phyloP scores from a whole-genome alignment of 257 asterid genomes.

The Ligustrum vulgare region DNA sequence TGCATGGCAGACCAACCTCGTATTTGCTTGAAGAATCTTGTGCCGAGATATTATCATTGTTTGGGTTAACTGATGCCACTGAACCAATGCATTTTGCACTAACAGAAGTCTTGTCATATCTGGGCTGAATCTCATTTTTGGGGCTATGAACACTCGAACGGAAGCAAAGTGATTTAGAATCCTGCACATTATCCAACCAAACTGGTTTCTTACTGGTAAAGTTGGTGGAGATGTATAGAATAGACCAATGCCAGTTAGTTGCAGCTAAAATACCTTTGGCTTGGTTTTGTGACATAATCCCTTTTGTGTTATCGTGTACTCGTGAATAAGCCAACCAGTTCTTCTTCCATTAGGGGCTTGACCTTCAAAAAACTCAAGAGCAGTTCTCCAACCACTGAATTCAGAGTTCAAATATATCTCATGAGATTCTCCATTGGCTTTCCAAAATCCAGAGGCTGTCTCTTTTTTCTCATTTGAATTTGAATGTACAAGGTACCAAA shows the following conservation, averaged over 20 bases:
- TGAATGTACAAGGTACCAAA: slow-evolving; percentile 50
- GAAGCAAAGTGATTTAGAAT: slow-evolving; percentile 49
- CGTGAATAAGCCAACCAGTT: slow-evolving; percentile 66
- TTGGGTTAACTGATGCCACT: slow-evolving; percentile 23
- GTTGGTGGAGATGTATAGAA: slow-evolving; percentile 23
- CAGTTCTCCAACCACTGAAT: slow-evolving; percentile 56
- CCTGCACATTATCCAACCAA: slow-evolving; percentile 57
- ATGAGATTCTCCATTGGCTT: slow-evolving; percentile 42
- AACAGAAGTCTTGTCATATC: not conserved
- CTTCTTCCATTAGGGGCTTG: slow-evolving; percentile 30
- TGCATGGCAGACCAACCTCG: slow-evolving; percentile 38
- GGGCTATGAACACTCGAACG: slow-evolving; percentile 19
- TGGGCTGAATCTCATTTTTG: slow-evolving; percentile 16
- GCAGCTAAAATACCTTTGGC: slow-evolving; percentile 42
- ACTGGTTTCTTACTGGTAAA: slow-evolving; percentile 29
- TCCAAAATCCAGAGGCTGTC: slow-evolving; percentile 55
- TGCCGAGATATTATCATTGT: slow-evolving; percentile 1
- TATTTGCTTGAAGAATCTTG: slow-evolving; percentile 26
- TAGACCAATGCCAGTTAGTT: slow-evolving; percentile 1
- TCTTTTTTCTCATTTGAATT: slow-evolving; percentile 35
- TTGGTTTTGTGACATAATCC: slow-evolving; percentile 22
- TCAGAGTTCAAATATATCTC: slow-evolving; percentile 40
- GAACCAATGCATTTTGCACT: slow-evolving; percentile 13
- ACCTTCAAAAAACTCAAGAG: slow-evolving; percentile 49
- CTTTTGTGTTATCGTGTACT: slow-evolving; percentile 40